phyloP scores from a whole-genome alignment of 148 eudicot genomes.

The Cornus florida region DNA sequence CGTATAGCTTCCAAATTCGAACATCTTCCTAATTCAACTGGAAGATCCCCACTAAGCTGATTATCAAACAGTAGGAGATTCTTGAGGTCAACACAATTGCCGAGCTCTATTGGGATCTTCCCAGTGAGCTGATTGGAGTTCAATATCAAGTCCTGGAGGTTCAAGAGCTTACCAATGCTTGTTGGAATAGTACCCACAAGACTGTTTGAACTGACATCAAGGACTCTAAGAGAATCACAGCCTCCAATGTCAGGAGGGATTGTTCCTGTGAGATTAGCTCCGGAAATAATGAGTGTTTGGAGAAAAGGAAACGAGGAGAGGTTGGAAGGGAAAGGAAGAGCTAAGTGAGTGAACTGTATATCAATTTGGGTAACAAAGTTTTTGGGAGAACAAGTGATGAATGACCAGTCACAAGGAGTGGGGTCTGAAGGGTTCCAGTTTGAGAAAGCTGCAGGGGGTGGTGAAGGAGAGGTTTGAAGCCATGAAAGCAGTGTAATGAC shows the following conservation, averaged over 20 bases:
- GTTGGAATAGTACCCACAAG: constrained; percentile 61
- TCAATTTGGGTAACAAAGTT: constrained; percentile 48
- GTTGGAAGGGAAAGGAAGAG: constrained; percentile 53
- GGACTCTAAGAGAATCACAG: constrained; percentile 29
- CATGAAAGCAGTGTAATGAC: constrained; percentile 53
- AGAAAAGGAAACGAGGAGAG: constrained; percentile 44
- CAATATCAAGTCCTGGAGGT: constrained; percentile 52
- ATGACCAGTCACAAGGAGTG: constrained; percentile 81
- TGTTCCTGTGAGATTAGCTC: constrained; percentile 69
- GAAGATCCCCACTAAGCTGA: constrained; percentile 55
- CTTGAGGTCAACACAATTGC: constrained; percentile 48
- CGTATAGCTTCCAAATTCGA: constrained; percentile 47
- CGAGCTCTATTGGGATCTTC: constrained; percentile 61
- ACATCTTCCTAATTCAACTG: constrained; percentile 55
- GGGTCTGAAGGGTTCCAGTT: constrained; percentile 53
- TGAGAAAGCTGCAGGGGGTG: constrained; percentile 29
- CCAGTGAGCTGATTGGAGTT: constrained; percentile 81
- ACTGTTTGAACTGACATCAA: constrained; percentile 61
- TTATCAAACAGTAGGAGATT: constrained; percentile 63
- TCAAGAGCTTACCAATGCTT: constrained; percentile 53
- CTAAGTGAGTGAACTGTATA: constrained; percentile 42
- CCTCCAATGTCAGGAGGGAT: constrained; percentile 66
- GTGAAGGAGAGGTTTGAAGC: constrained; percentile 40
- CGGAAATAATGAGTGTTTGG: constrained; percentile 47
- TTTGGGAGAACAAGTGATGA: constrained; percentile 51